A percentile compares a stretch with the other conserved stretches of the same genome.
Evolutionary conservation across 331 rosid genomes (phyloP).

Genomic region (Stylosanthes scabra): DNA sequence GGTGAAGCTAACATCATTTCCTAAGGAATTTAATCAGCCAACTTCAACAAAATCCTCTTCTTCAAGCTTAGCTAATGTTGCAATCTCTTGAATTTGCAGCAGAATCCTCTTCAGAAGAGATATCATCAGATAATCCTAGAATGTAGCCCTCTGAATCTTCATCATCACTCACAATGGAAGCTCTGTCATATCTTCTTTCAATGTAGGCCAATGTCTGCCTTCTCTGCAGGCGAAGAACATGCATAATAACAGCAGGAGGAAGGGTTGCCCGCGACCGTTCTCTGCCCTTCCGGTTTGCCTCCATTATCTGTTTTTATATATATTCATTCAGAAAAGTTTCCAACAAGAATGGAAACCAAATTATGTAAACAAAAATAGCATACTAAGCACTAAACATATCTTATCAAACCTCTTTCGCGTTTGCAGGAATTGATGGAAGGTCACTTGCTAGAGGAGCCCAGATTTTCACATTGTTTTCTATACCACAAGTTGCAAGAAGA

Average conservation of each 20-base stretch:
- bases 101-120: constrained; percentile 51
- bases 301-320: constrained; percentile 48
- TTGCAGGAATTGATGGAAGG: constrained; percentile 53
- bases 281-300: constrained; percentile 55
- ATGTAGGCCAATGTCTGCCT: constrained; percentile 47
- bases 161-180: constrained; percentile 53
- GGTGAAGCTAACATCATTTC: constrained; percentile 2
- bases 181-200: constrained; percentile 51
- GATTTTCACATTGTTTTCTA: constrained; percentile 55
- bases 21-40: constrained; percentile 22
- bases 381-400: constrained; percentile 8
- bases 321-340: constrained; percentile 21
- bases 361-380: constrained; percentile 20
- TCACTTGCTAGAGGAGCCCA: constrained; percentile 52
- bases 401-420: constrained; percentile 48
- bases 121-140: constrained; percentile 44
- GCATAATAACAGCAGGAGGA: constrained; percentile 57
- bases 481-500: constrained; percentile 61
- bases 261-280: constrained; percentile 53
- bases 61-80: constrained; percentile 49
- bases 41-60: constrained; percentile 11
- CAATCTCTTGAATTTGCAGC: constrained; percentile 44
- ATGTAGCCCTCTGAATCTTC: constrained; percentile 45
- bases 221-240: constrained; percentile 63
- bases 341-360: constrained; percentile 7